These are phyloP conservation scores for Xylariaceae sp. DNA, from an alignment of 2,329 filamentous ascomycete genomes.

Conservation along the genomic window DNA sequence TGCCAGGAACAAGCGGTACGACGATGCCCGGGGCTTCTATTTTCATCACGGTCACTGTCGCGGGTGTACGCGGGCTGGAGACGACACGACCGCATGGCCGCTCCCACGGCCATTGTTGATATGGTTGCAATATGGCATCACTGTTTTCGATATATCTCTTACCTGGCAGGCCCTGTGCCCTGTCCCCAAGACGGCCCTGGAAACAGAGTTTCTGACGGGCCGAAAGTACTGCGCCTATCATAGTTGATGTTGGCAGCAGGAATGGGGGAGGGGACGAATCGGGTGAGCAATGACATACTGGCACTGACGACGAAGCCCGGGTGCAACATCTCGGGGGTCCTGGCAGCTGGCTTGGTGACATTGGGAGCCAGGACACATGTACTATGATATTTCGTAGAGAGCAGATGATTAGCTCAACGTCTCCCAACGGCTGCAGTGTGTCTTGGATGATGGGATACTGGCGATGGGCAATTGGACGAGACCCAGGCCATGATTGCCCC, in stretches of 20 bases:
- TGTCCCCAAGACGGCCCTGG: not conserved
- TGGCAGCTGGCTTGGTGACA: not conserved
- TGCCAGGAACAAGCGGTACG: constrained; percentile 3
- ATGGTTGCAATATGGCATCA: not conserved
- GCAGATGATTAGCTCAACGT: constrained; percentile 15
- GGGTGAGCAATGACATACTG: constrained; percentile 5
- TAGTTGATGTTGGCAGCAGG: not conserved
- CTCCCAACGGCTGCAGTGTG: constrained; percentile 11
- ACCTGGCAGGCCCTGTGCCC: constrained; percentile 1
- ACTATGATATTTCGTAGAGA: constrained; percentile 10
- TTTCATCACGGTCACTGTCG: constrained; percentile 5
- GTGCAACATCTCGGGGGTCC: constrained; percentile 7
- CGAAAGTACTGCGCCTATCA: constrained; percentile 11
- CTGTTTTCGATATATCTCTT: not conserved
- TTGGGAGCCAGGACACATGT: constrained; percentile 1
- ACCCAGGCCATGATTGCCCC: too few relatives aligned
- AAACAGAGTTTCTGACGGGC: constrained; percentile 7
- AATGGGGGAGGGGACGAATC: constrained; percentile 11
- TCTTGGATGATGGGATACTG: constrained; percentile 1
- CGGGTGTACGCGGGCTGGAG: constrained; percentile 4
- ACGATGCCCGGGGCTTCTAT: constrained; percentile 8
- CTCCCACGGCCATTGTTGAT: not conserved
- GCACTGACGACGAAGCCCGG: constrained; percentile 12
- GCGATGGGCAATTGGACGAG: too few relatives aligned
- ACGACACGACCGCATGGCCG: not conserved